Conservation (phyloP, 2,329 filamentous ascomycete genomes). For the Trichophyton simii region DNA sequence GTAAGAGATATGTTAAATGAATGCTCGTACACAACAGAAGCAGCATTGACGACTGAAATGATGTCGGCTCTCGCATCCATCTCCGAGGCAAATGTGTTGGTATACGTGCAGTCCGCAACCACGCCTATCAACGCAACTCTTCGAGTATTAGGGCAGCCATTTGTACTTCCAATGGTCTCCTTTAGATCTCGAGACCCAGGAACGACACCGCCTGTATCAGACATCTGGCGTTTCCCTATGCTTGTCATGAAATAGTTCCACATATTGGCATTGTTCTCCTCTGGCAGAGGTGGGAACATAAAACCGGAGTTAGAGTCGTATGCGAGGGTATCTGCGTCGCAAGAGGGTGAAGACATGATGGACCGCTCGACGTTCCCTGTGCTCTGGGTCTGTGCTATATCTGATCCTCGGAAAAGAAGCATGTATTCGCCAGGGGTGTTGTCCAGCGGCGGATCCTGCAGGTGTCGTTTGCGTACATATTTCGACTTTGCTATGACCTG, state of each 20-base stretch:
- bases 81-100: constrained; percentile 52
- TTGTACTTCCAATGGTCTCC: constrained; percentile 63
- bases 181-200: constrained; percentile 57
- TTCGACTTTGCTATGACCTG: constrained; percentile 66
- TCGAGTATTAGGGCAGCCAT: constrained; percentile 79
- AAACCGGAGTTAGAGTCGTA: constrained; percentile 70
- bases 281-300: constrained; percentile 39
- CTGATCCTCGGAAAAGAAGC: constrained; percentile 85
- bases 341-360: constrained; percentile 38
- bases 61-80: constrained; percentile 57
- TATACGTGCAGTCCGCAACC: constrained; percentile 87
- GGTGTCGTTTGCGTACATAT: constrained; percentile 60
- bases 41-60: constrained; percentile 71
- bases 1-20: constrained; percentile 93
- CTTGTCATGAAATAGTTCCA: constrained; percentile 60
- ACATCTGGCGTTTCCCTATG: constrained; percentile 42
- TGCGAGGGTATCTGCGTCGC: constrained; percentile 58
- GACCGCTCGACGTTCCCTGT: constrained; percentile 55
- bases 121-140: constrained; percentile 86
- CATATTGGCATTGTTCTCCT: constrained; percentile 36
- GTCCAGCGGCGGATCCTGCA: constrained; percentile 54
- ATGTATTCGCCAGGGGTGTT: constrained; percentile 57
- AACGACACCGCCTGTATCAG: constrained; percentile 52
- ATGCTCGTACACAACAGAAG: constrained; percentile 75
- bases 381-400: constrained; percentile 44